phyloP scores from a whole-genome alignment of 2,329 filamentous ascomycete genomes.

The Byssochlamys sp. region DNA sequence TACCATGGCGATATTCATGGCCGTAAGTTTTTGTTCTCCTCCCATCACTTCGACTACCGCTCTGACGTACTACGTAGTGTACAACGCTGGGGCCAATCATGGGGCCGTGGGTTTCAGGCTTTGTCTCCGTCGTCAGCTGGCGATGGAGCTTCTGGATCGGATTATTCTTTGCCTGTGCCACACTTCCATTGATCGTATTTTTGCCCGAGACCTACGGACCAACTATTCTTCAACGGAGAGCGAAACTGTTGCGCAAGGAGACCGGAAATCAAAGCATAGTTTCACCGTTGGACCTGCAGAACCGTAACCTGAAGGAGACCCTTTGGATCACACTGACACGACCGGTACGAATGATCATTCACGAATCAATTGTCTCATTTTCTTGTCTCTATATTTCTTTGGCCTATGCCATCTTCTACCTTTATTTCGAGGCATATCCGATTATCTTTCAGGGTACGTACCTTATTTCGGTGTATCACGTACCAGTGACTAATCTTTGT shows the following conservation, averaged over 20 bases:
- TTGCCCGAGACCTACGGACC: slow-evolving; percentile 58
- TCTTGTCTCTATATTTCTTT: slow-evolving; percentile 62
- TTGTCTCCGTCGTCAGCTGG: slow-evolving; percentile 35
- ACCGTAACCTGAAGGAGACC: slow-evolving; percentile 29
- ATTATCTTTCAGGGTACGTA: slow-evolving; percentile 50
- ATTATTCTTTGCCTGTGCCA: slow-evolving; percentile 54
- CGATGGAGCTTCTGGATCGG: slow-evolving; percentile 50
- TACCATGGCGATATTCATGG: slow-evolving; percentile 36
- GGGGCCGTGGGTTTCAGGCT: slow-evolving; percentile 39
- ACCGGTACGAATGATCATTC: slow-evolving; percentile 60
- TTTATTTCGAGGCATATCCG: slow-evolving; percentile 67
- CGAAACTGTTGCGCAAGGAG: slow-evolving; percentile 48
- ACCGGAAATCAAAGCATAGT: slow-evolving; percentile 46
- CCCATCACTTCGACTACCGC: neutral
- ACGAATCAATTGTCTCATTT: slow-evolving; percentile 63
- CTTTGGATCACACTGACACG: slow-evolving; percentile 58
- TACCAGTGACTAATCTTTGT: slow-evolving; percentile 34
- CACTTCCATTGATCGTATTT: slow-evolving; percentile 50
- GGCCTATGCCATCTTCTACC: slow-evolving; percentile 59
- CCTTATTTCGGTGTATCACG: neutral
- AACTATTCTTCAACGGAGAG: slow-evolving; percentile 49
- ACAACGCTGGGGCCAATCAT: slow-evolving; percentile 35
- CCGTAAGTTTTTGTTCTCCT: slow-evolving; percentile 14
- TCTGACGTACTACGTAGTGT: slow-evolving; percentile 9
- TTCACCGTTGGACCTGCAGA: slow-evolving; percentile 57